Percentiles rank a stretch among this genome's conserved stretches.
Conservation (phyloP, 345 rosid genomes). For the Gossypium thurberi region DNA sequence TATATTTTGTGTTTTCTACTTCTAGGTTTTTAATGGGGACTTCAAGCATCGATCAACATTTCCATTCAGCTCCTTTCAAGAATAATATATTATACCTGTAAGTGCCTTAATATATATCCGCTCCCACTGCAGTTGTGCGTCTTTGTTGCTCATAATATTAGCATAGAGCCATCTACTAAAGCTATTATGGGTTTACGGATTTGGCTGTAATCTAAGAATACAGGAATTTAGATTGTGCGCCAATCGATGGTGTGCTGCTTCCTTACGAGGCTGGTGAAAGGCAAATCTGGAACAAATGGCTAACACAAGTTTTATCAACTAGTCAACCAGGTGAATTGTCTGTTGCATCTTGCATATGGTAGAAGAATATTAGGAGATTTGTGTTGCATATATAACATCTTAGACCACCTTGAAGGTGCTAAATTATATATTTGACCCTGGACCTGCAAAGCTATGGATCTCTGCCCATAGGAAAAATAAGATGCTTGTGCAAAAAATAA, state of each 20-base stretch:
- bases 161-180: too few relatives aligned
- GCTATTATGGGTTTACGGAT: too few relatives aligned
- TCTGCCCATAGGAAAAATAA: too few relatives aligned
- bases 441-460: too few relatives aligned
- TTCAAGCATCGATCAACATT: conserved; percentile 84
- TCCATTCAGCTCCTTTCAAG: conserved; percentile 57
- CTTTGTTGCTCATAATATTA: too few relatives aligned
- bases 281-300: conserved; percentile 96
- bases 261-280: conserved; percentile 90
- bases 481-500: too few relatives aligned
- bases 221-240: conserved; percentile 24
- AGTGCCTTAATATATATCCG: conserved; percentile 25
- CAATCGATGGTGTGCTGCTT: conserved; percentile 80
- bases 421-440: not conserved
- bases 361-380: not conserved
- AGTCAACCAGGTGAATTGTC: conserved; percentile 72
- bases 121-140: not conserved
- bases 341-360: not conserved
- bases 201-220: too few relatives aligned
- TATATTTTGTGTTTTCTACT: not conserved
- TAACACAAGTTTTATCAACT: conserved; percentile 98
- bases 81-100: conserved; percentile 69
- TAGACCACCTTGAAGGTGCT: not conserved
- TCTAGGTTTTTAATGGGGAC: conserved; percentile 86
- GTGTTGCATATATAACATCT: not conserved